A percentile compares a stretch with the other conserved stretches of the same genome.
Evolutionary conservation across 208 protist genomes (phyloP).

Genomic region (Leishmania braziliensis): DNA sequence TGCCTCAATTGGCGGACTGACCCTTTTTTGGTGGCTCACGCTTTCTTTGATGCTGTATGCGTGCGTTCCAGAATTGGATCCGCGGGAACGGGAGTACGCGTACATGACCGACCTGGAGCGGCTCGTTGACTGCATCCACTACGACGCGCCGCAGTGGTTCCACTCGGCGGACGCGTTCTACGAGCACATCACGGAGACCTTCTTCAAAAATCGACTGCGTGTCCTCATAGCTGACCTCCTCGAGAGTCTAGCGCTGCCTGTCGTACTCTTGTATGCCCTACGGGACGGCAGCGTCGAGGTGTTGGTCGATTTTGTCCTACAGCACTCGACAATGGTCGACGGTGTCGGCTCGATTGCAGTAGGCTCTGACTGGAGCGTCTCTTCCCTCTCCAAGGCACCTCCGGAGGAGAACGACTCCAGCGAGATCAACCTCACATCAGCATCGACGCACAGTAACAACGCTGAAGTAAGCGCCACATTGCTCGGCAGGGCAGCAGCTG

Average conservation of each 20-base stretch:
- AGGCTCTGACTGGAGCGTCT: constrained; percentile 35
- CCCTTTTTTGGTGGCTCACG: constrained; percentile 81
- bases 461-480: constrained; percentile 6
- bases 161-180: constrained; percentile 65
- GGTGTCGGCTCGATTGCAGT: constrained; percentile 74
- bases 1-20: constrained; percentile 51
- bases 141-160: constrained; percentile 57
- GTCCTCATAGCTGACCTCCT: constrained; percentile 48
- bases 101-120: constrained; percentile 54
- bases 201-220: constrained; percentile 53
- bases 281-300: constrained; percentile 59
- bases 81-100: constrained; percentile 73
- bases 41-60: constrained; percentile 59
- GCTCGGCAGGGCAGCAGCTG: constrained; percentile 6
- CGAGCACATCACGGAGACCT: constrained; percentile 50
- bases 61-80: constrained; percentile 40
- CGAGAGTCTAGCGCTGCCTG: constrained; percentile 47
- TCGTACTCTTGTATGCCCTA: constrained; percentile 58
- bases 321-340: constrained; percentile 62
- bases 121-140: constrained; percentile 58
- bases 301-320: constrained; percentile 48
- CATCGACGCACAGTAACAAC: constrained; percentile 22
- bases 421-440: constrained; percentile 10
- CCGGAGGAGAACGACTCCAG: constrained; percentile 26
- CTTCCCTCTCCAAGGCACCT: constrained; percentile 10